A percentile compares a stretch with the other conserved stretches of the same genome.
phyloP scores from a whole-genome alignment of 106 monocot genomes.

The Iris macrosiphon region DNA sequence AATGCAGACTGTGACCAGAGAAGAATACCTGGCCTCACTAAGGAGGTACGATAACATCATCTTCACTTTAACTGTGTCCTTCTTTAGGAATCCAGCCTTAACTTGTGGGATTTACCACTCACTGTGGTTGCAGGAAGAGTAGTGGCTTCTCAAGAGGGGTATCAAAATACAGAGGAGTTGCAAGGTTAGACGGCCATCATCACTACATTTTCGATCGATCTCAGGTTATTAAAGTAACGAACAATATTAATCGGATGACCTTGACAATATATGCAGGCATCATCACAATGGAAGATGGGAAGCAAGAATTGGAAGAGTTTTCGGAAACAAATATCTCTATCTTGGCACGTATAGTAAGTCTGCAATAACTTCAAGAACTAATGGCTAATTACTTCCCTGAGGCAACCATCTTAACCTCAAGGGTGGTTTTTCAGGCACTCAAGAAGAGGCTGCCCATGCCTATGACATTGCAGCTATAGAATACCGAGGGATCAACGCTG shows the following conservation, averaged over 20 bases:
- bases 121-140: constrained; percentile 28
- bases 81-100: too few species aligned
- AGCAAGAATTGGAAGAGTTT: constrained; percentile 86
- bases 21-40: constrained; percentile 57
- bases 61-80: too few species aligned
- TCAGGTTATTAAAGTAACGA: too few species aligned
- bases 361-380: too few species aligned
- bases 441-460: constrained; percentile 38
- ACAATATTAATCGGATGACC: too few species aligned
- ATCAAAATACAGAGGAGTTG: constrained; percentile 41
- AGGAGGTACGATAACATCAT: constrained; percentile 57
- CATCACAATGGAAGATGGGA: constrained; percentile 95
- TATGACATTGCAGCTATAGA: constrained; percentile 42
- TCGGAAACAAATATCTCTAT: constrained; percentile 94
- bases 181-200: constrained; percentile 28
- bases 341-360: constrained; percentile 78
- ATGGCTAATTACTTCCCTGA: too few species aligned
- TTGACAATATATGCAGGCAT: constrained; percentile 48
- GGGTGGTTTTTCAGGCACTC: too few species aligned
- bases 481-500: constrained; percentile 38
- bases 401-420: too few species aligned
- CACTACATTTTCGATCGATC: background rate
- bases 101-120: too few species aligned
- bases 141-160: constrained; percentile 45
- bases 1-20: constrained; percentile 60